Evolutionary conservation across 306 rosid species (phyloP).

Genomic region (Acacia melanoxylon): DNA sequence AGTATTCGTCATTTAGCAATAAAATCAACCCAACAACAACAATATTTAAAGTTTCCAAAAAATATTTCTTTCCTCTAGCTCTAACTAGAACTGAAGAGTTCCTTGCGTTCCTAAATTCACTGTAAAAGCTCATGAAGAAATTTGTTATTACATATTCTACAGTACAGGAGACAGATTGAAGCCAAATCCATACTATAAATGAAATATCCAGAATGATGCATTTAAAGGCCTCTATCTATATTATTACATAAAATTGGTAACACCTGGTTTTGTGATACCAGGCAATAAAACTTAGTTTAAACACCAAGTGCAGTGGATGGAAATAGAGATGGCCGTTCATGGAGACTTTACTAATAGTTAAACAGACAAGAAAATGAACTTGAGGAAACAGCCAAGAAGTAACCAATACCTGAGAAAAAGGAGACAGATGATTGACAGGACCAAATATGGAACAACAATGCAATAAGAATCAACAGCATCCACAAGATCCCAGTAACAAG

Average conservation of each 20-base stretch:
- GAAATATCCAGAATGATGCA: slow-evolving; percentile 3
- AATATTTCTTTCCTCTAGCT: slow-evolving; percentile 10
- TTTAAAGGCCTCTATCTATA: not conserved
- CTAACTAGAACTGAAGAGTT: slow-evolving; percentile 16
- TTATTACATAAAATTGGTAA: slow-evolving; percentile 5
- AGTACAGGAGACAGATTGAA: not conserved
- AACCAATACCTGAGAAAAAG: slow-evolving; percentile 70
- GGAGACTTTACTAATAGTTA: not conserved
- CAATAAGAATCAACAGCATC: slow-evolving; percentile 85
- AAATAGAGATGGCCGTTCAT: slow-evolving; percentile 7
- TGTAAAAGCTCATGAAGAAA: not conserved
- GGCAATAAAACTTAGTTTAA: not conserved
- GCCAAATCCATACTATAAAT: not conserved
- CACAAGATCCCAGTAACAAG: slow-evolving; percentile 88
- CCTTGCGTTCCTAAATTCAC: slow-evolving; percentile 18
- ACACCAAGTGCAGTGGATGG: not conserved
- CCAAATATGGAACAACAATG: slow-evolving; percentile 86
- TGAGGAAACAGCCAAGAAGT: slow-evolving; percentile 26
- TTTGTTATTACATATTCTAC: slow-evolving; percentile 2
- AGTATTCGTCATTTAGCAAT: not conserved
- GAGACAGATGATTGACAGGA: slow-evolving; percentile 84
- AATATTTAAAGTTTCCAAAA: slow-evolving; percentile 7
- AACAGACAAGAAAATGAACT: slow-evolving; percentile 1
- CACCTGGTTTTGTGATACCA: not conserved
- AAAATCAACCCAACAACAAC: slow-evolving; percentile 9